Base-by-base conservation (phyloP, 73 alveolate genomes). In the Paramecium primaurelia region DNA sequence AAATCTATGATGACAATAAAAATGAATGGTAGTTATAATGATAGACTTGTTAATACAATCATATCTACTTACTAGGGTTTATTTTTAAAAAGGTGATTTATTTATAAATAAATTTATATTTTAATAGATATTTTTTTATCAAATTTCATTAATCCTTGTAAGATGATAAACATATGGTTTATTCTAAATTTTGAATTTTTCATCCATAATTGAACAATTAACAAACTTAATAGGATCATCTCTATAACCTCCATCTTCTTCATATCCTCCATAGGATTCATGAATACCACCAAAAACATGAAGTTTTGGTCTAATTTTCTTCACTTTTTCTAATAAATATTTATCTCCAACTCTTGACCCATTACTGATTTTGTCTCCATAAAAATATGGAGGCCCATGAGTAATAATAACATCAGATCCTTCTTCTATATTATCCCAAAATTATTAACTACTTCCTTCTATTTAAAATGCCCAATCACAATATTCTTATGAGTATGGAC, bases 31-130 rank as follows among this genome's bases (percentile, higher is more conserved):
- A 54, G 37, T 44, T 80, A 80, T 44, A 28, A 80, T 44, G 91
- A 80, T 49, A 80, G 25, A 49, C 34, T 80, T 22, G 77, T 44
- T 18, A 28, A 80, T 18, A 42, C 73, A 38, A 80, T 80, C 12
- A 49, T 80, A 11, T 80, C 91, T n/a, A 80, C 91, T 14, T 80
- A 80, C 58, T 80, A 80, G 25, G 91, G 91, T 12, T 80, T 80
- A 49, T 80, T 80, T 26, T 45, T 80, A 47, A 80, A 80, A 49
- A 80, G 91, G 36, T 54, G 69, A 54, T n/a, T 18, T 54, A 54
- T 54, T 54, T 54, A n/a, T 40, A 40, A 9, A 47, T 47, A 47
- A 12, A 18, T 54, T 54, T 40, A 40, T 40, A 40, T 40, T 40
- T 40, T n/a, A n/a, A 40, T 40, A 40, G 22, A 49, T 49, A 49